Evolutionary conservation across 192 early-diverging fungal species (phyloP).

Genomic region (Entomortierella beljakovae): DNA sequence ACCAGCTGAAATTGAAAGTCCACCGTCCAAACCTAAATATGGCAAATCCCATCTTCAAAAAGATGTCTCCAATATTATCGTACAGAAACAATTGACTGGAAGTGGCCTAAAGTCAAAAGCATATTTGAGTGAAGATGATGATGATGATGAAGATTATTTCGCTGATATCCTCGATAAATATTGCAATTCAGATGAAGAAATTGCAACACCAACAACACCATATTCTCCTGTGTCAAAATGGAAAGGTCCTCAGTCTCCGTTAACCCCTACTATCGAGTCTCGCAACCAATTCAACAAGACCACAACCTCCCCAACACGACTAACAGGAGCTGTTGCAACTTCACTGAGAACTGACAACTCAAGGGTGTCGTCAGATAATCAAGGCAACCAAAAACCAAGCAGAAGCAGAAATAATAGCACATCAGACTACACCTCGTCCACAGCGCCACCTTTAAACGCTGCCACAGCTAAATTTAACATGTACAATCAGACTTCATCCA

Average conservation of each 20-base stretch:
- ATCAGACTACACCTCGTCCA: not conserved
- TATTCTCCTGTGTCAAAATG: conserved; percentile 14
- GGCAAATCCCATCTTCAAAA: not conserved
- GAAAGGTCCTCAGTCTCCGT: conserved; percentile 8
- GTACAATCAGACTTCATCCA: conserved; percentile 18
- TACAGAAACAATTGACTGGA: not conserved
- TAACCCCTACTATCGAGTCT: conserved; percentile 21
- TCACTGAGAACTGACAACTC: too few species aligned
- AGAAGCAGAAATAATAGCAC: conserved; percentile 10
- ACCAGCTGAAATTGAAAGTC: conserved; percentile 7
- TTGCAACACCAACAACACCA: conserved; percentile 12
- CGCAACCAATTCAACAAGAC: not conserved
- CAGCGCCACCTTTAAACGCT: conserved; percentile 12
- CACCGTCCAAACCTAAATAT: conserved; percentile 14
- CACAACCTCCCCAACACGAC: conserved; percentile 1
- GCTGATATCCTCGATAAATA: conserved; percentile 49
- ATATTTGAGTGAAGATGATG: not conserved
- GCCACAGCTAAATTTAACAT: conserved; percentile 31
- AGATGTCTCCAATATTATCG: not conserved
- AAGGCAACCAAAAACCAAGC: not conserved
- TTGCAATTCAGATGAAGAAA: conserved; percentile 43
- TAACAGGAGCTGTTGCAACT: not conserved
- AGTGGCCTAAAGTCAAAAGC: not conserved
- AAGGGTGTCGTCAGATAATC: too few species aligned
- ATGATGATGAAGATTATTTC: conserved; percentile 48